Base-by-base conservation (phyloP, 441 rosid species). In the Gossypium davidsonii region DNA sequence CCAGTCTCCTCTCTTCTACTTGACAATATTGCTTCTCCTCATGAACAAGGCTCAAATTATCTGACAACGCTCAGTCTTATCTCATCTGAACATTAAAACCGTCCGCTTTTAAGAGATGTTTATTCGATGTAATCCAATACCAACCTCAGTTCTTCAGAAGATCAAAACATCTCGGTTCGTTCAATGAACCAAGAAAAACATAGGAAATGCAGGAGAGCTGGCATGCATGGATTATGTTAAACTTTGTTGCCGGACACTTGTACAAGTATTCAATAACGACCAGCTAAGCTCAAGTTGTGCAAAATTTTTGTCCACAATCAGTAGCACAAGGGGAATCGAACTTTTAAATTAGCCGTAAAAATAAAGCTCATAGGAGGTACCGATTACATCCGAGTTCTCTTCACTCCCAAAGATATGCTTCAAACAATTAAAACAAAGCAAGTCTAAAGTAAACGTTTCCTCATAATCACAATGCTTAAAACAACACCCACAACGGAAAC, bases 401-500 rank as follows among this genome's bases (percentile, higher is more conserved):
- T 46, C 53, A 64, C 37, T 56, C 14, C 65, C 51, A 11, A 72
- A 31, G 10, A 61, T 69, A 25, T 70, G 69, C 49, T 72, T 71
- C 59, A 65, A 56, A 55, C 73, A 78, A 71, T 75, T 67, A 62
- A 55, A 53, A 56, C 87, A 84, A 73, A 77, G 70, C 20, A 65
- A 75, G 14, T 76, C 81, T 70, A 81, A 77, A 25, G 79, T 77
- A 71, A 77, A 83, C 0, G 42, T 71, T n/a, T 78, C 81, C 76
- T 77, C 81, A 34, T 63, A 70, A 9, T 74, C 83, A 67, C 75
- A 74, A 46, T 80, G 79, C 61, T 59, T 77, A n/a, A 82, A 53
- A 72, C 85, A 84, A n/a, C 79, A 52, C 4, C 88, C 88, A 67
- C 88, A 84, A 6, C 39, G 72, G 9, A 71, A 67, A 64, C 88